These are phyloP conservation scores for Cladosporium phlei DNA, from an alignment of 2,329 filamentous ascomycete species.

Conservation along the genomic window DNA sequence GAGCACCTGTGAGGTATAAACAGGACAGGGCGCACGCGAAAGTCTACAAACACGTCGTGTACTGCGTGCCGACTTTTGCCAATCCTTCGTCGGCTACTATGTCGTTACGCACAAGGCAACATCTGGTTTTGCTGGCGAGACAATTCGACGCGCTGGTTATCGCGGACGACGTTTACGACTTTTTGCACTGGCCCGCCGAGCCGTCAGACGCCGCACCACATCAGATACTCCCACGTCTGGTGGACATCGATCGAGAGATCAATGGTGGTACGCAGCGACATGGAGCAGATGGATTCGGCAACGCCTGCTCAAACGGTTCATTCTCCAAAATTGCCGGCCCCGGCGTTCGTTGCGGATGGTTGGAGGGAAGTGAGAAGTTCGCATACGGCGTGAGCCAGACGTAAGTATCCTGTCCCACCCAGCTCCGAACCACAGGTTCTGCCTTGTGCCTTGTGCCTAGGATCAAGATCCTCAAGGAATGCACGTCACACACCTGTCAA, in stretches of 20 bases:
- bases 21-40: conserved; percentile 59
- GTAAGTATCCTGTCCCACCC: conserved; percentile 36
- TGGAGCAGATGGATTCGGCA: conserved; percentile 62
- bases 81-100: conserved; percentile 86
- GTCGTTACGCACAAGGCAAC: conserved; percentile 61
- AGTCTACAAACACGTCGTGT: conserved; percentile 81
- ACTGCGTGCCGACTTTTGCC: conserved; percentile 80
- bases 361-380: conserved; percentile 63
- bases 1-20: conserved; percentile 40
- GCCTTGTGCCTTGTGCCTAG: too few relatives aligned
- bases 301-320: conserved; percentile 78
- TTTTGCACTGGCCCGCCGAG: conserved; percentile 68
- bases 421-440: background rate
- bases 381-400: conserved; percentile 55
- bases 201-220: background rate
- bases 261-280: conserved; percentile 50
- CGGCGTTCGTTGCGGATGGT: conserved; percentile 82
- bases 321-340: conserved; percentile 86
- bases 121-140: conserved; percentile 71
- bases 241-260: conserved; percentile 70
- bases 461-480: too few relatives aligned
- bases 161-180: conserved; percentile 90
- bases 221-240: conserved; percentile 59
- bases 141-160: conserved; percentile 77
- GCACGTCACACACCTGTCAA: background rate